Percentiles rank a stretch among this genome's conserved stretches.
phyloP scores from a whole-genome alignment of 2,329 filamentous ascomycete genomes.

The Tolypocladium tropicale region DNA sequence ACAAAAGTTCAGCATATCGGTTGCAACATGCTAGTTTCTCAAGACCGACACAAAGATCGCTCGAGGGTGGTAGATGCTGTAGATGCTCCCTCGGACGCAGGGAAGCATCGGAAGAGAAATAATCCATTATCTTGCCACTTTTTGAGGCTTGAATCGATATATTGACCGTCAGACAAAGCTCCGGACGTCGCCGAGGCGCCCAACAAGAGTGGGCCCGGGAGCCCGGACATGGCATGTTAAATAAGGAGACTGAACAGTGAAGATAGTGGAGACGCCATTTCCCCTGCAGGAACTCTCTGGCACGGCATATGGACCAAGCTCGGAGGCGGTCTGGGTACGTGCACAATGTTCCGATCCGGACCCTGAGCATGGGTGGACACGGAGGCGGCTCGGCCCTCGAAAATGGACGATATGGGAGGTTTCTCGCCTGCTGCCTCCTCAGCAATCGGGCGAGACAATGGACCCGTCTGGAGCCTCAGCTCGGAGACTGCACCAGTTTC shows the following conservation, averaged over 20 bases:
- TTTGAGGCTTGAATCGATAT: neutral
- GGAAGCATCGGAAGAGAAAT: neutral
- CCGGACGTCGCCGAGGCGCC: neutral
- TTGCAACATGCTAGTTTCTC: no score
- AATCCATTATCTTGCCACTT: neutral
- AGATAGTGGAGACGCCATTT: neutral
- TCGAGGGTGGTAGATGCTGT: no score
- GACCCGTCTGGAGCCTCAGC: neutral
- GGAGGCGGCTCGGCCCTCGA: neutral
- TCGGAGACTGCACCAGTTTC: neutral
- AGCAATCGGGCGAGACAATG: neutral
- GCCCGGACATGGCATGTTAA: neutral
- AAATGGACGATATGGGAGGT: neutral
- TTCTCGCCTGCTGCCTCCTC: neutral
- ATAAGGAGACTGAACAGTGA: neutral
- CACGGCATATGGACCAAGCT: neutral
- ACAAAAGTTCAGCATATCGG: neutral
- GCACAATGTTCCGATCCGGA: neutral
- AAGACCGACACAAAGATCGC: neutral
- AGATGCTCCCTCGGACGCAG: neutral
- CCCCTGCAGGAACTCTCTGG: neutral
- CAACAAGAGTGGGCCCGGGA: neutral
- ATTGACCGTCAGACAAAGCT: neutral
- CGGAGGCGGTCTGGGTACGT: neutral
- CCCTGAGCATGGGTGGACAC: neutral